Base-by-base conservation (phyloP, 176 grass and related monocot genomes). In the Triticum monococcum region DNA sequence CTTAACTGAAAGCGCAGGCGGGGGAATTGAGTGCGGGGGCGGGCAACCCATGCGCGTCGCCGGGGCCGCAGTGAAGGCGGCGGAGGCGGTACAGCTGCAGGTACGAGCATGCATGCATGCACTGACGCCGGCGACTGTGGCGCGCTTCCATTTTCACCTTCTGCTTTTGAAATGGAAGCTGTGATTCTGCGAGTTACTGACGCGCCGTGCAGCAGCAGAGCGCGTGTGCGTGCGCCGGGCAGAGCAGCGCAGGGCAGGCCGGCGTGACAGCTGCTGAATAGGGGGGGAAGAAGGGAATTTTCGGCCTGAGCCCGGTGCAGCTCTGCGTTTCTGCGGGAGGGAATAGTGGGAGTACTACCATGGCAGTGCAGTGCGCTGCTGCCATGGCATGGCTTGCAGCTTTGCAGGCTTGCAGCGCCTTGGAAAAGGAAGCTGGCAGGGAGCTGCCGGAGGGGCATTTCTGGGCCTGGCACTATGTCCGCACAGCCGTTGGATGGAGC, bases 91-190 rank as follows among this genome's bases (percentile, higher is more conserved):
- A 71, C 56, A 12, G 36, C 1, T 46, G 2, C 11, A 16, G 46
- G 46, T 43, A 43, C 3, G 41, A 43, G 45, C 45, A 48, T 48
- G 68, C 80, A 68, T 66, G 45, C 45, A 48, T 48, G 68, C 80
- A 68, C 75, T 18, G 48, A 40, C n/a, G 13, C 1, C 6, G 40
- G 36, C 28, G 54, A 22, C 68, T 61, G 74, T 35, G 11, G 12
- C 28, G 60, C 59, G 85, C 85, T 91, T 83, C 89, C 81, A 84
- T 88, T 91, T 91, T 91, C 81, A 91, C 81, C 86, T 91, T 63
- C 18, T 85, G 86, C 33, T 70, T 63, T 91, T 62, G 76, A 81
- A 85, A 77, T 77, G 63, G 31, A 64, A 77, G 84, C 89, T 81
- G 89, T 91, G 85, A 91, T 81, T 63, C 81, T 81, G 77, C 4